Evolutionary conservation across 495 filamentous ascomycete species (phyloP), one percentile per base, ranked within the genome.

Genomic region (Apodospora peruviana): DNA sequence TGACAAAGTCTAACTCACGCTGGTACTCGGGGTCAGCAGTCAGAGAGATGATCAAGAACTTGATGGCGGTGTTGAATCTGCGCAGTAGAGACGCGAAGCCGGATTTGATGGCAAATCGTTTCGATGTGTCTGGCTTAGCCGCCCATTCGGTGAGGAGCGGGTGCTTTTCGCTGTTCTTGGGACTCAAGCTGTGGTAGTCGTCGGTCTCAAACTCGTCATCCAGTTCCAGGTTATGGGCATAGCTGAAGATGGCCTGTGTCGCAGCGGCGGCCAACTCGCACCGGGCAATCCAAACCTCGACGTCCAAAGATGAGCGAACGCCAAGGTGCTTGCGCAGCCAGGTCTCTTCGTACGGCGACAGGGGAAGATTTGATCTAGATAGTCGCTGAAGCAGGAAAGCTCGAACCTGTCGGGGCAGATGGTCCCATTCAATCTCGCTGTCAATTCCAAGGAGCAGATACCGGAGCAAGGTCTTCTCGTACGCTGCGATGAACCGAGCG

Each of bases 11-110:
- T 42, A 81, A 66, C 43, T 83, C 79, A 40, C 79, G 62, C 50
- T 83, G 79, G 54, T 77, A 81, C 48, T 83, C 79, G 7, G 74
- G 70, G 56, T 83, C 79, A 8, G 78, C 79, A 21, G 80, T 62
- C 16, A 76, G 45, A 19, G 79, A 72, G 43, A 80, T 66, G 7
- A 77, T 63, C 19, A 76, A 55, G 56, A 81, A 82, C 48, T 83
- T 83, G 62, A 75, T 57, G 7, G 58, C 52, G 5, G 58, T 56
- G 5, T 71, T 71, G 5, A 76, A 40, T 14, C 45, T 56, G 51
- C 77, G 73, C 48, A 75, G 73, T 1, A 67, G 10, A 1, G 56
- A 69, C 49, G 58, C 5, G 5, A 24, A 29, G 16, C 38, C 25
- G 7, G 7, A 7, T 14, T 32, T 32, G 7, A 7, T 32, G 7